phyloP scores from a whole-genome alignment of 805 yeast genomes.

The Torulaspora franciscae region DNA sequence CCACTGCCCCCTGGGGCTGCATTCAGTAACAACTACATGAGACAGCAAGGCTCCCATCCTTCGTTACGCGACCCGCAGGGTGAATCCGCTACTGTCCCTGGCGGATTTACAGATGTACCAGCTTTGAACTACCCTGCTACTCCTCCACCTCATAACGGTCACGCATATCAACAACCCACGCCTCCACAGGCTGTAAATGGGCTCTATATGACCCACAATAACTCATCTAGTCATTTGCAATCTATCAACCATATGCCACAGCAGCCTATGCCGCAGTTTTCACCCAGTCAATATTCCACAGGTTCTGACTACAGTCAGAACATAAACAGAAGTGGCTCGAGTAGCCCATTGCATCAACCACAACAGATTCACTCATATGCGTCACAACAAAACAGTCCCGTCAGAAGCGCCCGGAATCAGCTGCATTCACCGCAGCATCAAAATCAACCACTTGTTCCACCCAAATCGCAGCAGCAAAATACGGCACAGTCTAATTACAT shows the following conservation, averaged over 20 bases:
- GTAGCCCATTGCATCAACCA: slow-evolving; percentile 30
- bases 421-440: slow-evolving; percentile 32
- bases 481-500: slow-evolving; percentile 46
- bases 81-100: slow-evolving; percentile 13
- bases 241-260: slow-evolving; percentile 6
- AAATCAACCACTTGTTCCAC: slow-evolving; percentile 24
- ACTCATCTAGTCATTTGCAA: slow-evolving; percentile 24
- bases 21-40: slow-evolving; percentile 37
- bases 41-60: slow-evolving; percentile 38
- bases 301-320: slow-evolving; percentile 26
- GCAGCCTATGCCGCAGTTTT: slow-evolving; percentile 17
- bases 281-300: slow-evolving; percentile 30
- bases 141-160: slow-evolving; percentile 24
- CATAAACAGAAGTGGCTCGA: slow-evolving; percentile 17
- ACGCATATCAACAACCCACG: slow-evolving; percentile 17
- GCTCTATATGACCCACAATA: slow-evolving; percentile 29
- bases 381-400: slow-evolving; percentile 24
- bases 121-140: slow-evolving; percentile 31
- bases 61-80: slow-evolving; percentile 34
- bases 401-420: slow-evolving; percentile 25
- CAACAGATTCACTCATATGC: slow-evolving; percentile 20
- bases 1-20: slow-evolving; percentile 35
- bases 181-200: slow-evolving; percentile 28
- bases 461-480: slow-evolving; percentile 21
- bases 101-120: slow-evolving; percentile 33